These are phyloP conservation scores for Didymella arachidicola DNA, from an alignment of 2,329 filamentous ascomycete genomes.

Conservation along the genomic window DNA sequence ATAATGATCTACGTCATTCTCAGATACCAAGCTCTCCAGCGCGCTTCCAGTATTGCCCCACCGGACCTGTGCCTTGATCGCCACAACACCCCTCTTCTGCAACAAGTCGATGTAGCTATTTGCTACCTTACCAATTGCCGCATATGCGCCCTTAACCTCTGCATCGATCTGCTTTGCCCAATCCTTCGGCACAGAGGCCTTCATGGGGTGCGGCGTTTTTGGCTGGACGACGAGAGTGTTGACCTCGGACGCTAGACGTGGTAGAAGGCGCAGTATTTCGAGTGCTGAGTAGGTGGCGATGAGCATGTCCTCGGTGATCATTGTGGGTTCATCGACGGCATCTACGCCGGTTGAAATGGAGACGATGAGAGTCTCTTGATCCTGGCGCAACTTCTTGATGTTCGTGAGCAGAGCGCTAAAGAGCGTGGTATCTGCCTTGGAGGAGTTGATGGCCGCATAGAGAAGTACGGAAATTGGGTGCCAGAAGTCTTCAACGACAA, in stretches of 20 bases:
- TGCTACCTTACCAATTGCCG: conserved; percentile 26
- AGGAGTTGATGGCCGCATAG: conserved; percentile 3
- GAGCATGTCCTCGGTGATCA: conserved; percentile 38
- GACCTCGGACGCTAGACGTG: conserved; percentile 26
- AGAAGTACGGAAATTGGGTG: conserved; percentile 11
- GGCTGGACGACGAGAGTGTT: conserved; percentile 26
- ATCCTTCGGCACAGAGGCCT: conserved; percentile 25
- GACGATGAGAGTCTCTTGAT: conserved; percentile 24
- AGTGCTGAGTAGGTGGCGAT: conserved; percentile 35
- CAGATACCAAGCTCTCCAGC: conserved; percentile 30
- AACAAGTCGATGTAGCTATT: conserved; percentile 32
- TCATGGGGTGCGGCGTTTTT: conserved; percentile 31
- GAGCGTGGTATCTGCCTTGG: neutral
- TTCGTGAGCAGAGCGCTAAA: conserved; percentile 12
- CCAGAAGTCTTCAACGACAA: conserved; percentile 7
- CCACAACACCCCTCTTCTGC: conserved; percentile 28
- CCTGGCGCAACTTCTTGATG: conserved; percentile 20
- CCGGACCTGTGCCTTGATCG: conserved; percentile 34
- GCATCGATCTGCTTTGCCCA: conserved; percentile 25
- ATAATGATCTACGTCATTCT: conserved; percentile 36
- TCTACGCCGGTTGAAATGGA: conserved; percentile 14
- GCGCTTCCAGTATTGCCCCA: conserved; percentile 36
- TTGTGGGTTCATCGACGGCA: conserved; percentile 24
- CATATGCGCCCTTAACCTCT: conserved; percentile 23
- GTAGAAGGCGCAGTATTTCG: conserved; percentile 30